These are phyloP conservation scores for Chrysosporium keratinophilum DNA, from an alignment of 2,329 filamentous ascomycete genomes.

Conservation along the genomic window DNA sequence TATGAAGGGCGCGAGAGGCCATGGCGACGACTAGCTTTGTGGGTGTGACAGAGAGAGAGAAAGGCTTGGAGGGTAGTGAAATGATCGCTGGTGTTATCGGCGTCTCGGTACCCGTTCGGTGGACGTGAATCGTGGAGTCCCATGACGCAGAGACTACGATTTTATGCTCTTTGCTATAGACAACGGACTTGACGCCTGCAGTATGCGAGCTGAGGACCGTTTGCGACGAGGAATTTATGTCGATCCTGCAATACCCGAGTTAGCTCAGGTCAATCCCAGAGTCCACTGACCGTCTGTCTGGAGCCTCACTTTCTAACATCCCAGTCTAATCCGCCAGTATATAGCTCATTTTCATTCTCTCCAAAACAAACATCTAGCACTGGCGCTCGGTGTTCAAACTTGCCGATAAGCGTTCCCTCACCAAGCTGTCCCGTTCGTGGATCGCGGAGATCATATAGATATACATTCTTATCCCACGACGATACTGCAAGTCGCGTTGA, in stretches of 20 bases:
- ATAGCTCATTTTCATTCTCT: slow-evolving; percentile 68
- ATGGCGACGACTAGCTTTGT: slow-evolving; percentile 92
- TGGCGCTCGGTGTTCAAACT: slow-evolving; percentile 70
- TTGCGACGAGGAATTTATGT: slow-evolving; percentile 62
- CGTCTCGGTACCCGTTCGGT: slow-evolving; percentile 50
- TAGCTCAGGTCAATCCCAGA: background rate
- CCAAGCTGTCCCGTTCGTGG: slow-evolving; percentile 44
- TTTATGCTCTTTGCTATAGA: slow-evolving; percentile 65
- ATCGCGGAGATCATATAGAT: slow-evolving; percentile 66
- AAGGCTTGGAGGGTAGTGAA: slow-evolving; percentile 72
- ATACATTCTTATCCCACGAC: slow-evolving; percentile 88
- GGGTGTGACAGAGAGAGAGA: slow-evolving; percentile 66
- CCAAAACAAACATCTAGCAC: slow-evolving; percentile 91
- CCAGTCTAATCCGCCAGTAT: slow-evolving; percentile 77
- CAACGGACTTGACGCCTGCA: slow-evolving; percentile 69
- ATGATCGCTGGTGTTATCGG: slow-evolving; percentile 48
- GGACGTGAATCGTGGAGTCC: slow-evolving; percentile 83
- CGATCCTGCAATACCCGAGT: slow-evolving; percentile 41
- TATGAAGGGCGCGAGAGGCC: slow-evolving; percentile 84
- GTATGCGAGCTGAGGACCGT: slow-evolving; percentile 67
- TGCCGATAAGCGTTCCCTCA: slow-evolving; percentile 55
- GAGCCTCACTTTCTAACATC: slow-evolving; percentile 59
- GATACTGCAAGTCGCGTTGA: slow-evolving; percentile 76
- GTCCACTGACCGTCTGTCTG: background rate
- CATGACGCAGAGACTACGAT: slow-evolving; percentile 84